phyloP scores from a whole-genome alignment of 371 early-diverging fungal species.

The Actinomortierella ambigua region DNA sequence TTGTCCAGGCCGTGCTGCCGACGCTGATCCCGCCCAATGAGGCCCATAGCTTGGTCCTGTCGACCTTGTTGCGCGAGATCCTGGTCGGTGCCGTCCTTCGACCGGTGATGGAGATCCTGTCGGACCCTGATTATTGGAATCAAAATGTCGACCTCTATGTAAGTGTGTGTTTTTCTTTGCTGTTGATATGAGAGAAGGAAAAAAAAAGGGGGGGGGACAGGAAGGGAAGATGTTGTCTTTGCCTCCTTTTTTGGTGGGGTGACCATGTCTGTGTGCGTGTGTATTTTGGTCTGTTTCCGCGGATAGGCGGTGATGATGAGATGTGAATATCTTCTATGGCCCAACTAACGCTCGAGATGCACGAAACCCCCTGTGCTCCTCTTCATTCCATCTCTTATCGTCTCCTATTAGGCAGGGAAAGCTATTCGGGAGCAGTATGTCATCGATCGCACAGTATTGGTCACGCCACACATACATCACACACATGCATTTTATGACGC shows the following conservation, averaged over 20 bases:
- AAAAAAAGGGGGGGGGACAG: no score
- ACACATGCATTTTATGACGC: neutral
- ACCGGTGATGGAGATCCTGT: constrained; percentile 71
- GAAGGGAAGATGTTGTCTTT: no score
- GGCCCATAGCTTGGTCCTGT: constrained; percentile 58
- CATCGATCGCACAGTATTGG: constrained; percentile 28
- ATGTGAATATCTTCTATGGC: no score
- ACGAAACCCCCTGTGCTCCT: no score
- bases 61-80: constrained; percentile 76
- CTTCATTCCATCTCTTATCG: neutral
- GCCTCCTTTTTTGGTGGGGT: no score
- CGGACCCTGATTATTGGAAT: constrained; percentile 89
- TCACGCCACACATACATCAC: neutral
- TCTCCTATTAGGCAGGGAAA: constrained; percentile 55
- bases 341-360: no score
- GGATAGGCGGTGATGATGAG: no score
- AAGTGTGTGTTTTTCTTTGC: constrained; percentile 25
- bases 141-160: constrained; percentile 71
- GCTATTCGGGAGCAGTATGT: constrained; percentile 69
- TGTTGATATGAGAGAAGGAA: no score
- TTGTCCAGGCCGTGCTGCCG: constrained; percentile 69
- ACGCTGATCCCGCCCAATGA: constrained; percentile 61
- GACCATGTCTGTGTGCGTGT: no score
- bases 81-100: constrained; percentile 70
- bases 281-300: no score